Conservation (phyloP, 305 asterid genomes). For the Coffea humblotiana region DNA sequence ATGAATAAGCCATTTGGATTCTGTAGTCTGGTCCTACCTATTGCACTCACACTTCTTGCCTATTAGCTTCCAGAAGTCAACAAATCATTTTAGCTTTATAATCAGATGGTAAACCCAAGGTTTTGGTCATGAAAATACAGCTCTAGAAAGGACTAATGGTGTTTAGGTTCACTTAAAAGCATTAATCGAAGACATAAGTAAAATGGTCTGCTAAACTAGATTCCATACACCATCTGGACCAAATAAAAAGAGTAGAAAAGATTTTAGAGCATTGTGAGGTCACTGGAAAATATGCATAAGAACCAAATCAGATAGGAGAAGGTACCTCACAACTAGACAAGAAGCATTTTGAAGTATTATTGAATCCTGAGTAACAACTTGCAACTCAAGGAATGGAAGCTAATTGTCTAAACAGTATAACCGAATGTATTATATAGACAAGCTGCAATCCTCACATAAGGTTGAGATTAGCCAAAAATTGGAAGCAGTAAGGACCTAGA, state of each 20-base stretch:
- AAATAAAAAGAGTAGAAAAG: background rate
- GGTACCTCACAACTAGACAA: background rate
- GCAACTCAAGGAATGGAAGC: background rate
- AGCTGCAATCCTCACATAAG: background rate
- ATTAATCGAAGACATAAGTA: background rate
- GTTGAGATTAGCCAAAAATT: background rate
- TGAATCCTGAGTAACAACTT: background rate
- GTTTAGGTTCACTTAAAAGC: background rate
- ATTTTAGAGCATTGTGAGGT: background rate
- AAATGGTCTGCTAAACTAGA: background rate
- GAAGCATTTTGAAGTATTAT: background rate
- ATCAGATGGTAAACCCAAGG: background rate
- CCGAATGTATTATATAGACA: background rate
- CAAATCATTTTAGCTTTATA: background rate
- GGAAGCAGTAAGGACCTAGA: background rate
- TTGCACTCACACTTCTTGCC: background rate
- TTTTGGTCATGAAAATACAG: background rate
- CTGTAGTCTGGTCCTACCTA: background rate
- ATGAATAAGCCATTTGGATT: background rate
- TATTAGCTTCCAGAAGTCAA: background rate
- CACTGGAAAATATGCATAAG: background rate
- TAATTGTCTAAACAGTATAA: too few relatives aligned
- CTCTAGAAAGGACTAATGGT: background rate
- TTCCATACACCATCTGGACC: background rate
- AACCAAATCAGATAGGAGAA: background rate